Percentiles rank a stretch among this genome's conserved stretches.
These are phyloP conservation scores for Lipomyces anomalus DNA, from an alignment of 805 yeast genomes.

Conservation along the genomic window DNA sequence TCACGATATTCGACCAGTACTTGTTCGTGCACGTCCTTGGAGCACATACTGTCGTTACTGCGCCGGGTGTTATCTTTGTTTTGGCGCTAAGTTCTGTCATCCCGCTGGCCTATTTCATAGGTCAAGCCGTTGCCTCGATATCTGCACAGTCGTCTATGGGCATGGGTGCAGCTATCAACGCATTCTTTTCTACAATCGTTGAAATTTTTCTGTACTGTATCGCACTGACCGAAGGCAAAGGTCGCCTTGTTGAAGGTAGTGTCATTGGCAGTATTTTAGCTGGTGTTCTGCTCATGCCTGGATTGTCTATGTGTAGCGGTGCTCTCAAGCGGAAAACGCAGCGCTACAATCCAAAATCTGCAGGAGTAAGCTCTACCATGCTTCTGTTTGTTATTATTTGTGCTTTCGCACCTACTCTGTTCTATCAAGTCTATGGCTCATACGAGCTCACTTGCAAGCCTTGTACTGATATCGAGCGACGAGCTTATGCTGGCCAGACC, in stretches of 20 bases:
- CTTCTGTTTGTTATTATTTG: constrained; percentile 81
- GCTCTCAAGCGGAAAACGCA: constrained; percentile 90
- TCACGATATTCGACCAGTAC: constrained; percentile 75
- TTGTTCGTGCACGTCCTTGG: constrained; percentile 47
- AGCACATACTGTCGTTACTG: constrained; percentile 44
- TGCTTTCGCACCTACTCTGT: constrained; percentile 86
- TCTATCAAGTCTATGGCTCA: constrained; percentile 84
- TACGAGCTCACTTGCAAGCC: constrained; percentile 68
- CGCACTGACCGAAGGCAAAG: constrained; percentile 79
- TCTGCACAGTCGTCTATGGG: constrained; percentile 99
- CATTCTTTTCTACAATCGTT: constrained; percentile 92
- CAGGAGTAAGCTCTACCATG: constrained; percentile 97
- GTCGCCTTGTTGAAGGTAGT: constrained; percentile 88
- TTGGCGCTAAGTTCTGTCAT: constrained; percentile 77
- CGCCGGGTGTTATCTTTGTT: constrained; percentile 61
- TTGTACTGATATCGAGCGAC: constrained; percentile 36
- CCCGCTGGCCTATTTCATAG: constrained; percentile 93
- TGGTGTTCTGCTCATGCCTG: constrained; percentile 87
- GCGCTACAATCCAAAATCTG: constrained; percentile 89
- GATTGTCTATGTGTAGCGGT: constrained; percentile 96
- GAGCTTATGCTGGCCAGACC: constrained; percentile 19
- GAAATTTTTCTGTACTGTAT: constrained; percentile 90
- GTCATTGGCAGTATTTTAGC: constrained; percentile 91
- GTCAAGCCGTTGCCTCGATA: constrained; percentile 98
- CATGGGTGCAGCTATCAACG: constrained; percentile 95